phyloP scores from a whole-genome alignment of 441 rosid genomes.

The Sinapis alba region DNA sequence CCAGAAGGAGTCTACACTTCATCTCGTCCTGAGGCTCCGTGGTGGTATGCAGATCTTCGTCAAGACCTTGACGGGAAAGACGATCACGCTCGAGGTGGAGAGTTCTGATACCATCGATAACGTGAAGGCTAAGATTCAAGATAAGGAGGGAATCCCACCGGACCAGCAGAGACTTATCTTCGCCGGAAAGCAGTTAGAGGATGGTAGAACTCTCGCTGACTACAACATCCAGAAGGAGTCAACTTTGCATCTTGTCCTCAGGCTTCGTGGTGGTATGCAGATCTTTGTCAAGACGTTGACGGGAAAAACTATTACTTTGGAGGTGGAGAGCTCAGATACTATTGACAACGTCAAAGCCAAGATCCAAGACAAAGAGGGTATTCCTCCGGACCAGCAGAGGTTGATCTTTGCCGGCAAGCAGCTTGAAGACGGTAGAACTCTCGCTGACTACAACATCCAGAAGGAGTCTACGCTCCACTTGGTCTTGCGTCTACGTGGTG shows the following conservation, averaged over 20 bases:
- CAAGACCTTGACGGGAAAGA: conserved; percentile 62
- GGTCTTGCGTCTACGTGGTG: conserved; percentile 48
- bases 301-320: conserved; percentile 30
- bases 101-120: not conserved
- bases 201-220: not conserved
- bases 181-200: not conserved
- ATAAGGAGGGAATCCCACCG: not conserved
- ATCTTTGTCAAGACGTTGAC: conserved; percentile 48
- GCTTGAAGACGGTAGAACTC: conserved; percentile 43
- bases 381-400: conserved; percentile 45
- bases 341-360: conserved; percentile 43
- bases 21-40: conserved; percentile 49
- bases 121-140: not conserved
- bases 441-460: conserved; percentile 47
- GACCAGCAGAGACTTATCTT: conserved; percentile 1
- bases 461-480: conserved; percentile 46
- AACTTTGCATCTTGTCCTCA: not conserved
- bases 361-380: conserved; percentile 45
- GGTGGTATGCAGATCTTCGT: conserved; percentile 76
- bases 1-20: conserved; percentile 47
- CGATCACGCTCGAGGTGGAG: conserved; percentile 46
- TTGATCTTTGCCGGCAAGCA: conserved; percentile 46
- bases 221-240: not conserved
- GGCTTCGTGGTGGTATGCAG: conserved; percentile 50
- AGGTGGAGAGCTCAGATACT: conserved; percentile 26